Evolutionary conservation across 345 rosid genomes (phyloP).

Genomic region (Physaria fendleri): DNA sequence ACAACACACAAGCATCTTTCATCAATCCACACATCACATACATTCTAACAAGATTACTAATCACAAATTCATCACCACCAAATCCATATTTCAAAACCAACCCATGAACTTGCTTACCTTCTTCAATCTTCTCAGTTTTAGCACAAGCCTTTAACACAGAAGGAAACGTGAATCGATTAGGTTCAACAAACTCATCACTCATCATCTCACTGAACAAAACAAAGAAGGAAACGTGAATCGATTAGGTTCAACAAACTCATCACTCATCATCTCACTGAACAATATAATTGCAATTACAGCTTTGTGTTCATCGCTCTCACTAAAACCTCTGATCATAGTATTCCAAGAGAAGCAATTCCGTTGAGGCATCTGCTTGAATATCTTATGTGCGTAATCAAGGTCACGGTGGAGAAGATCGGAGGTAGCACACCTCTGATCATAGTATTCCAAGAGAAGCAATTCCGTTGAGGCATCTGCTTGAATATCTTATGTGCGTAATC

Average conservation of each 20-base stretch:
- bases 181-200: slow-evolving; percentile 35
- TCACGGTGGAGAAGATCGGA: slow-evolving; percentile 36
- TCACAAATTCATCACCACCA: slow-evolving; percentile 51
- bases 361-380: slow-evolving; percentile 42
- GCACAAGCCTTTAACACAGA: slow-evolving; percentile 63
- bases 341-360: slow-evolving; percentile 81
- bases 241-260: slow-evolving; percentile 38
- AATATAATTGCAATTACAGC: slow-evolving; percentile 34
- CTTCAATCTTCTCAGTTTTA: slow-evolving; percentile 33
- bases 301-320: slow-evolving; percentile 34
- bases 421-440: slow-evolving; percentile 55
- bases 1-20: slow-evolving; percentile 44
- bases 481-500: slow-evolving; percentile 46
- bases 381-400: slow-evolving; percentile 38
- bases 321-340: slow-evolving; percentile 57
- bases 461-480: slow-evolving; percentile 40
- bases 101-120: slow-evolving; percentile 64
- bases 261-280: slow-evolving; percentile 41
- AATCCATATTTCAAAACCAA: slow-evolving; percentile 47
- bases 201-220: too few species aligned
- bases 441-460: slow-evolving; percentile 79
- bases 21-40: slow-evolving; percentile 53
- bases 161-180: slow-evolving; percentile 45
- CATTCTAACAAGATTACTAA: slow-evolving; percentile 63
- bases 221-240: slow-evolving; percentile 38